phyloP scores from a whole-genome alignment of 768 basidiomycete genomes.

The Podaxis carcinomalis region DNA sequence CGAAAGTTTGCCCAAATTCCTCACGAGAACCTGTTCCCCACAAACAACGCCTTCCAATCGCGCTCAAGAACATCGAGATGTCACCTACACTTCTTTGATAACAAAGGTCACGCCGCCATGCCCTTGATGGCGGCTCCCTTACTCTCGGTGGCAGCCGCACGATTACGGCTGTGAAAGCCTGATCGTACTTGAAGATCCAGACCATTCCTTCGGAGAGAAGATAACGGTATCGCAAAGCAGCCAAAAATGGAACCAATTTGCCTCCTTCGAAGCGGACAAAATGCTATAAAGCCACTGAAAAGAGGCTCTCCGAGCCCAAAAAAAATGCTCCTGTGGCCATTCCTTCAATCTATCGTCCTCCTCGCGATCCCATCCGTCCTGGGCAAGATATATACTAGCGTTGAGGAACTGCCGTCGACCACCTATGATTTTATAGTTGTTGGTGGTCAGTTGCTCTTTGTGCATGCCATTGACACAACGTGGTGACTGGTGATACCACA shows the following conservation, averaged over 20 bases:
- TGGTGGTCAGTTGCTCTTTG: slow-evolving; percentile 21
- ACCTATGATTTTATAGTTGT: slow-evolving; percentile 17
- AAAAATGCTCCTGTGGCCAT: not conserved
- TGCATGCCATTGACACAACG: not conserved
- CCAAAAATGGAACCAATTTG: not conserved
- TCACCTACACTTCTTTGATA: not conserved
- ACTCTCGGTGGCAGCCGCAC: not conserved
- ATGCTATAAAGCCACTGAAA: not conserved
- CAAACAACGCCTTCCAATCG: not conserved
- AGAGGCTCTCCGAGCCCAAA: not conserved
- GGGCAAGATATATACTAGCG: not conserved
- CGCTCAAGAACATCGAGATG: not conserved
- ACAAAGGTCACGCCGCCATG: not conserved
- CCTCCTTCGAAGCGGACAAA: not conserved
- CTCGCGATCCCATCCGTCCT: not conserved
- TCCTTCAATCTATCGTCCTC: not conserved
- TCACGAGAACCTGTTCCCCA: no score
- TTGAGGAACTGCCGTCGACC: not conserved
- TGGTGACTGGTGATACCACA: not conserved
- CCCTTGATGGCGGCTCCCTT: not conserved
- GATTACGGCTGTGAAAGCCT: not conserved
- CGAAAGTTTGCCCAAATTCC: no score
- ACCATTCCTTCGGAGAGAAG: not conserved
- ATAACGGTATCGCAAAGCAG: not conserved
- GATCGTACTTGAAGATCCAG: not conserved